phyloP scores from a whole-genome alignment of 1,284 basidiomycete genomes.

The Ganoderma multipileum region DNA sequence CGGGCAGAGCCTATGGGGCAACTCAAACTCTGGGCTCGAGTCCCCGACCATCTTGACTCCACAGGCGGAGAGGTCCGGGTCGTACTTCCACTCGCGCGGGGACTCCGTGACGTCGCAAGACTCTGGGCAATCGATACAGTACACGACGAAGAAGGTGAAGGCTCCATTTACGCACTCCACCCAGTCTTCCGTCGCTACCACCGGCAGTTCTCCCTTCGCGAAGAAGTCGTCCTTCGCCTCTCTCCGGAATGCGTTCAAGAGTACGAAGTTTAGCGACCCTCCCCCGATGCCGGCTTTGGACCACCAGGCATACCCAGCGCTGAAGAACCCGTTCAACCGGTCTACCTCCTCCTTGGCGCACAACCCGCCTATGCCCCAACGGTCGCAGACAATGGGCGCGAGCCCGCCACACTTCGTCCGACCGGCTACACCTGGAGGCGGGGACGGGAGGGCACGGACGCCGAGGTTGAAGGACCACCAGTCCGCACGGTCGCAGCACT shows the following conservation, averaged over 20 bases:
- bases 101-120: slow-evolving; percentile 75
- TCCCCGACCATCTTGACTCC: slow-evolving; percentile 70
- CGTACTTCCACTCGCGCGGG: slow-evolving; percentile 77
- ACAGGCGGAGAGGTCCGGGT: slow-evolving; percentile 55
- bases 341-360: slow-evolving; percentile 75
- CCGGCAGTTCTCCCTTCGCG: slow-evolving; percentile 58
- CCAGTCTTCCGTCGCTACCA: slow-evolving; percentile 70
- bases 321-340: slow-evolving; percentile 82
- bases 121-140: slow-evolving; percentile 65
- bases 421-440: slow-evolving; percentile 69
- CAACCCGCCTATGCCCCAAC: slow-evolving; percentile 40
- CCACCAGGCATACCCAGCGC: slow-evolving; percentile 66
- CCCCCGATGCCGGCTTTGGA: slow-evolving; percentile 75
- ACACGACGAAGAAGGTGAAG: slow-evolving; percentile 47
- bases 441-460: slow-evolving; percentile 50
- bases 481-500: slow-evolving; percentile 72
- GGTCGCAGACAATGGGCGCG: slow-evolving; percentile 42
- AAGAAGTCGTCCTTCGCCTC: slow-evolving; percentile 90
- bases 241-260: slow-evolving; percentile 89
- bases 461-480: slow-evolving; percentile 61
- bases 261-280: slow-evolving; percentile 54
- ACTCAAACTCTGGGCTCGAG: slow-evolving; percentile 57
- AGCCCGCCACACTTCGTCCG: slow-evolving; percentile 53
- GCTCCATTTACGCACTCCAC: slow-evolving; percentile 70
- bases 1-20: slow-evolving; percentile 48